Evolutionary conservation across 208 protist genomes (phyloP).

Genomic region (Balamuthia mandrillaris): DNA sequence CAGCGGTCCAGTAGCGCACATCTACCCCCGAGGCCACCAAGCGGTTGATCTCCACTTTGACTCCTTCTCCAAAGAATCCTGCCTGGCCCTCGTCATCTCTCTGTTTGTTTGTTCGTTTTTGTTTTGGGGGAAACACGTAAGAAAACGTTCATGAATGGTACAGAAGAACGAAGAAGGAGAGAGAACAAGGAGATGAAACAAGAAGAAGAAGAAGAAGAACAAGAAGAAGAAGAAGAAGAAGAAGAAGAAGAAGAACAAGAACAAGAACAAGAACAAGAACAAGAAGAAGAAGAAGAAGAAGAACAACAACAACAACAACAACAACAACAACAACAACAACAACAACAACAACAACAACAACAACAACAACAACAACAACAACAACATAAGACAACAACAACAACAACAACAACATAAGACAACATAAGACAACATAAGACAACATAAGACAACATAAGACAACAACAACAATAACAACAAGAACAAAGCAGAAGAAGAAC

Average conservation of each 20-base stretch:
- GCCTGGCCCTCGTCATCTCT: background rate
- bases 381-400: background rate
- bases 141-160: background rate
- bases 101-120: background rate
- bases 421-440: too few species aligned
- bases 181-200: background rate
- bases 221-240: background rate
- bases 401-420: background rate
- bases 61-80: background rate
- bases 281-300: conserved; percentile 4
- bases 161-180: background rate
- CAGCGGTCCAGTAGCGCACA: background rate
- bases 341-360: conserved; percentile 11
- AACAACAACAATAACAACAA: background rate
- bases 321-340: background rate
- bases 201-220: background rate
- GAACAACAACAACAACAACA: background rate
- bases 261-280: background rate
- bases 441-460: background rate
- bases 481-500: background rate
- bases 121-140: background rate
- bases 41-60: background rate
- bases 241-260: background rate
- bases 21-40: background rate
- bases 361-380: background rate